Conservation (phyloP, 2,329 filamentous ascomycete genomes). For the Rhinocladiella mackenziei region DNA sequence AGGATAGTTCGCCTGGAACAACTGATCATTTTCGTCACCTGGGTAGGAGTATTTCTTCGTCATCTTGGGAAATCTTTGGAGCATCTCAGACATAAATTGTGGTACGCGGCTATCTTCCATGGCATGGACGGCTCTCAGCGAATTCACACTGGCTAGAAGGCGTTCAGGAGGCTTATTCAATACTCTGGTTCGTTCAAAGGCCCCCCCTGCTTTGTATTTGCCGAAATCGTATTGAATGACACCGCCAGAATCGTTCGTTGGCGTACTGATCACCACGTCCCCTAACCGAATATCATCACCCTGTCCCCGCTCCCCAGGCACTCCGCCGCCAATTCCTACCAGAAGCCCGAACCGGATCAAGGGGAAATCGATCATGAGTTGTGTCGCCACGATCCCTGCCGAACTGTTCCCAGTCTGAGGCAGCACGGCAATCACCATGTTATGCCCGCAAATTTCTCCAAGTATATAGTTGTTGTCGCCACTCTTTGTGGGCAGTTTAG, state of each 20-base stretch:
- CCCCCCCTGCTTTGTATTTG: background rate
- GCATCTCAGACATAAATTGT: background rate
- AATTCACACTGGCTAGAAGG: background rate
- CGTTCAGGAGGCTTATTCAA: background rate
- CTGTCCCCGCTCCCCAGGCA: background rate
- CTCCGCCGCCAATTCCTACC: conserved; percentile 1
- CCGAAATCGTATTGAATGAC: conserved; percentile 1
- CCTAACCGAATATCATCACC: background rate
- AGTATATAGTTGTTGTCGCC: background rate
- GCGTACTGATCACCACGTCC: background rate
- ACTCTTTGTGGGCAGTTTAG: background rate
- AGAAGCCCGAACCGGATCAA: background rate
- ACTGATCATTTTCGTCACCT: background rate
- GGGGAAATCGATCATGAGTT: background rate
- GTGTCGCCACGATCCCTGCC: background rate
- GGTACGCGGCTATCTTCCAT: background rate
- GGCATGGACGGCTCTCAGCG: background rate
- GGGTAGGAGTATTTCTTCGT: background rate
- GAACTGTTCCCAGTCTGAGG: background rate
- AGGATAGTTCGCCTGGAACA: background rate
- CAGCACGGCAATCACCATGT: conserved; percentile 1
- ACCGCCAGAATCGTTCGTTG: background rate
- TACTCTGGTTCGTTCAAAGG: background rate
- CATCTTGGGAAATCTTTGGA: background rate
- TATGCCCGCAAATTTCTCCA: background rate